Evolutionary conservation across 768 basidiomycete species (phyloP).

Genomic region (Naganishia kalamii): DNA sequence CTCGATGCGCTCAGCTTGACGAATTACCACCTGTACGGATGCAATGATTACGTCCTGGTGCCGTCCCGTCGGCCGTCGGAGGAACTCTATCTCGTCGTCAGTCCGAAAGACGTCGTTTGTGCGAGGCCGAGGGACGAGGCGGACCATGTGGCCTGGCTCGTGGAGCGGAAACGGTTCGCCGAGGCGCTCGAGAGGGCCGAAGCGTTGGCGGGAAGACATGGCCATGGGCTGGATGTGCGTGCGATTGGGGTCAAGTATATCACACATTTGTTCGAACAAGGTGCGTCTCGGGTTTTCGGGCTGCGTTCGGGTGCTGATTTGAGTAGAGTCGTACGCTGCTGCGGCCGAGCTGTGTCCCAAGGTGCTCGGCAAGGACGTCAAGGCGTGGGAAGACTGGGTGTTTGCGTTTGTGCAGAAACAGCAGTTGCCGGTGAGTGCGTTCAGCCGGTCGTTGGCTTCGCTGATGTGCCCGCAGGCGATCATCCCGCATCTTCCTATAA

Average conservation of each 20-base stretch:
- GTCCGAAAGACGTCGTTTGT: constrained; percentile 77
- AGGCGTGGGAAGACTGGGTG: constrained; percentile 94
- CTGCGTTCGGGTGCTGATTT: background rate
- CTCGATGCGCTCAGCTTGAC: constrained; percentile 74
- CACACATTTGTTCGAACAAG: constrained; percentile 72
- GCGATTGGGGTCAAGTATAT: constrained; percentile 79
- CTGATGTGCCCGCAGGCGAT: constrained; percentile 56
- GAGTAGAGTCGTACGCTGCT: constrained; percentile 59
- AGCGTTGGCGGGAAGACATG: constrained; percentile 52
- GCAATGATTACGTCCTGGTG: constrained; percentile 80
- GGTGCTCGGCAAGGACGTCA: constrained; percentile 70
- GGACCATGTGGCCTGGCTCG: constrained; percentile 88
- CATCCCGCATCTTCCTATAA: constrained; percentile 81
- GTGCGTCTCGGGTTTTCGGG: constrained; percentile 48
- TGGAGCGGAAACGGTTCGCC: constrained; percentile 76
- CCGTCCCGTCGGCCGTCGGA: constrained; percentile 49
- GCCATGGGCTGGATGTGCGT: constrained; percentile 48
- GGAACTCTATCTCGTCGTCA: constrained; percentile 71
- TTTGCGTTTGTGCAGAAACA: constrained; percentile 77
- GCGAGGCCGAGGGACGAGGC: constrained; percentile 79
- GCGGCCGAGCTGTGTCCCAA: constrained; percentile 78
- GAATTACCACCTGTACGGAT: constrained; percentile 75
- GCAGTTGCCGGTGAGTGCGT: constrained; percentile 62
- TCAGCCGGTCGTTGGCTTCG: background rate
- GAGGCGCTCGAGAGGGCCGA: constrained; percentile 81